A percentile compares a stretch with the other conserved stretches of the same genome.
These are phyloP conservation scores for Kappamyces sp. DNA, from an alignment of 192 early-diverging fungal species.

Conservation along the genomic window DNA sequence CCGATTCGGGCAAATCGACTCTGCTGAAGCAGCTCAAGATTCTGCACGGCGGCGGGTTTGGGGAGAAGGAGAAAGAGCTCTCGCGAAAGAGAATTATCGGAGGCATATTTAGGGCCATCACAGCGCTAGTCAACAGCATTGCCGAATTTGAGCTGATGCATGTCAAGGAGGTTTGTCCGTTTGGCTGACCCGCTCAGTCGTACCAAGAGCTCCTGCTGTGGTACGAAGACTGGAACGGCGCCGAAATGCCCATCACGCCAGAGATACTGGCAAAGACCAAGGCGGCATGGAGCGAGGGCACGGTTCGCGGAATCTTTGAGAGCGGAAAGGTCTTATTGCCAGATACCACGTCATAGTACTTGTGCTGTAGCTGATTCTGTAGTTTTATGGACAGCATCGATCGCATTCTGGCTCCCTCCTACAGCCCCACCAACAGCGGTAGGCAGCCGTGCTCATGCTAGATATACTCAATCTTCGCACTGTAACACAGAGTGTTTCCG, in stretches of 20 bases:
- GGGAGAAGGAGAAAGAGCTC: constrained; percentile 21
- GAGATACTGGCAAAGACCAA: constrained; percentile 23
- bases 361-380: not conserved
- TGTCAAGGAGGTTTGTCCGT: not conserved
- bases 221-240: not conserved
- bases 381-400: constrained; percentile 32
- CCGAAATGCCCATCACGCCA: constrained; percentile 4
- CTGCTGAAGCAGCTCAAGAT: constrained; percentile 46
- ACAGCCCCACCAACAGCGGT: constrained; percentile 29
- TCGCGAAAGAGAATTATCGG: constrained; percentile 18
- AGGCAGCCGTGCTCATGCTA: not conserved
- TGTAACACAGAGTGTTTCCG: constrained; percentile 30
- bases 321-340: not conserved
- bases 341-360: constrained; percentile 9
- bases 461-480: constrained; percentile 34
- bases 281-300: constrained; percentile 28
- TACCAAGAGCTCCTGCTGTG: not conserved
- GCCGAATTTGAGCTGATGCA: not conserved
- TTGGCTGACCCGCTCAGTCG: not conserved
- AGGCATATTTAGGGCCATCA: constrained; percentile 31
- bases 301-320: constrained; percentile 15
- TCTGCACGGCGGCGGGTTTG: constrained; percentile 35
- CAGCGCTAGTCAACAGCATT: constrained; percentile 19
- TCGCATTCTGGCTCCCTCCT: constrained; percentile 7
- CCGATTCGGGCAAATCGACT: constrained; percentile 46